Evolutionary conservation across 176 grass and related monocot species (phyloP).

Genomic region (Carex scoparia): DNA sequence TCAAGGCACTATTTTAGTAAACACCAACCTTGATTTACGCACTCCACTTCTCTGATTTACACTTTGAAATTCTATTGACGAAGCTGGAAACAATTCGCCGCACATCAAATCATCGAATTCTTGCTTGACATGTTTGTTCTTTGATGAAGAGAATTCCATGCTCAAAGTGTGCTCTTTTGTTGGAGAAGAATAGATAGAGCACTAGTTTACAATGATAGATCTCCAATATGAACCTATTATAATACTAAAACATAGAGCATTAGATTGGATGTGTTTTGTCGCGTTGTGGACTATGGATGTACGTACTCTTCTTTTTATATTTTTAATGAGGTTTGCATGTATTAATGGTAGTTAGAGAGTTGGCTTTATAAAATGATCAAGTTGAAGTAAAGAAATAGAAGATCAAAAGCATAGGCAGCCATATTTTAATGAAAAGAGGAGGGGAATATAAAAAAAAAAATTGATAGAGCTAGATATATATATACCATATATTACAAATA

Average conservation of each 20-base stretch:
- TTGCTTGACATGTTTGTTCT: constrained; percentile 1
- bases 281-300: background rate
- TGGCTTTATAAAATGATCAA: background rate
- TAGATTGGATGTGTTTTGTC: background rate
- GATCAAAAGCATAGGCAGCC: too few species aligned
- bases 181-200: background rate
- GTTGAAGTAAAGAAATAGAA: too few species aligned
- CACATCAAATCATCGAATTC: background rate
- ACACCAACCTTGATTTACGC: constrained; percentile 6
- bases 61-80: background rate
- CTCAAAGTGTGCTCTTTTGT: background rate
- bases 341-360: background rate
- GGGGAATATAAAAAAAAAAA: too few species aligned
- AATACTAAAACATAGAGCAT: background rate
- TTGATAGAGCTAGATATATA: too few species aligned
- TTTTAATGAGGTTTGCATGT: background rate
- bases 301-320: background rate
- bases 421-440: too few species aligned
- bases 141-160: constrained; percentile 2
- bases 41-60: background rate
- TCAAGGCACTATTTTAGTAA: background rate
- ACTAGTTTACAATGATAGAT: constrained; percentile 2
- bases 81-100: background rate
- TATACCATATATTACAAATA: too few species aligned
- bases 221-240: background rate